phyloP scores from a whole-genome alignment of 345 rosid genomes.

The Mangifera indica region DNA sequence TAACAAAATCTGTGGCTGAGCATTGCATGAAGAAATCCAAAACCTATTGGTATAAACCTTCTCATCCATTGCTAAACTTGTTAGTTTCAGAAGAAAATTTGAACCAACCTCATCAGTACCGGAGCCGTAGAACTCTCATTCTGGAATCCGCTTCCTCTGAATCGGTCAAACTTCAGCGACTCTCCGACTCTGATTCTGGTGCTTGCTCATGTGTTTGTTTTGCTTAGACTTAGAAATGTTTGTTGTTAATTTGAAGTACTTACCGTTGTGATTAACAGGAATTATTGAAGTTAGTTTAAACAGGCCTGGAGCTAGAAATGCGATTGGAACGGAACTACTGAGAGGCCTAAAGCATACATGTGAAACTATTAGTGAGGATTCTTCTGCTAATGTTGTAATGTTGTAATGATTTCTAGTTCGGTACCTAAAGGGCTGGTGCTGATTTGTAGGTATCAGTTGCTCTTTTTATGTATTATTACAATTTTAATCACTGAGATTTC shows the following conservation, averaged over 20 bases:
- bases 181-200: slow-evolving; percentile 71
- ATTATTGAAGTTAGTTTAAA: slow-evolving; percentile 75
- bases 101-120: slow-evolving; percentile 30
- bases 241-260: background rate
- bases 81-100: background rate
- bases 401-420: slow-evolving; percentile 65
- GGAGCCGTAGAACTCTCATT: slow-evolving; percentile 56
- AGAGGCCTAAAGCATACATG: slow-evolving; percentile 56
- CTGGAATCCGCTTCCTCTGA: slow-evolving; percentile 60
- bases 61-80: background rate
- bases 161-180: slow-evolving; percentile 58
- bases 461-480: background rate
- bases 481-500: background rate
- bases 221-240: no score
- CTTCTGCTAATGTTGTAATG: slow-evolving; percentile 66
- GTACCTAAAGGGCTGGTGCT: slow-evolving; percentile 88
- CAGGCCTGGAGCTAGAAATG: slow-evolving; percentile 67
- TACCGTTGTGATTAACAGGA: slow-evolving; percentile 43
- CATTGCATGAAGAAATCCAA: slow-evolving; percentile 19
- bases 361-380: slow-evolving; percentile 53
- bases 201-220: no score
- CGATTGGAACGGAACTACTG: slow-evolving; percentile 74
- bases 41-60: background rate
- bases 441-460: slow-evolving; percentile 65
- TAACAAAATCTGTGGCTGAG: no score